Evolutionary conservation across 2,329 filamentous ascomycete species (phyloP).

Genomic region (Cladophialophora chaetospira): DNA sequence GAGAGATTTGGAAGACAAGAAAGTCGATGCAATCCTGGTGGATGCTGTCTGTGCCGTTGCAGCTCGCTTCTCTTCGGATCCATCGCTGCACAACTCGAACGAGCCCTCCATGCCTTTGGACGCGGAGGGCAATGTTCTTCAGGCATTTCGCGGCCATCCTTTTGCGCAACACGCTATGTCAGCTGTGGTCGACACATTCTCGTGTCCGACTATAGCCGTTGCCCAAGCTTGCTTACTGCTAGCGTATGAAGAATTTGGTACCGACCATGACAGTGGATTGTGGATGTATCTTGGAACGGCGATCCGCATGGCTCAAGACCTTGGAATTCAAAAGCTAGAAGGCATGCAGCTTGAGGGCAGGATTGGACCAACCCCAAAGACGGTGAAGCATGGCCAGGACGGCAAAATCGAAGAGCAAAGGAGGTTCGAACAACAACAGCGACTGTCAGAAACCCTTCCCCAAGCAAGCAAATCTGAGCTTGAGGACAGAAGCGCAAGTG

Average conservation of each 20-base stretch:
- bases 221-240: constrained; percentile 82
- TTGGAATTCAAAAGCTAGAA: constrained; percentile 79
- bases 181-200: constrained; percentile 79
- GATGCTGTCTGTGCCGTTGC: constrained; percentile 82
- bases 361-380: constrained; percentile 58
- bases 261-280: constrained; percentile 81
- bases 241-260: constrained; percentile 86
- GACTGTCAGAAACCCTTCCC: constrained; percentile 19
- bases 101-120: constrained; percentile 54
- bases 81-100: constrained; percentile 51
- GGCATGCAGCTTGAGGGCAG: constrained; percentile 64
- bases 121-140: constrained; percentile 39
- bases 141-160: constrained; percentile 71
- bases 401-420: constrained; percentile 48
- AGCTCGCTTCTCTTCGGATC: constrained; percentile 72
- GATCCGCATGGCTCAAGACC: constrained; percentile 77
- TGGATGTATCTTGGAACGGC: constrained; percentile 94
- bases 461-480: constrained; percentile 34
- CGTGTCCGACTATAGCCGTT: constrained; percentile 78
- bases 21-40: constrained; percentile 79
- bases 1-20: constrained; percentile 75
- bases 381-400: constrained; percentile 50
- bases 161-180: constrained; percentile 82
- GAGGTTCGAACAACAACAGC: constrained; percentile 42
- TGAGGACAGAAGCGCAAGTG: constrained; percentile 55